phyloP scores from a whole-genome alignment of 2,329 filamentous ascomycete genomes.

The Pezicula radicicola region DNA sequence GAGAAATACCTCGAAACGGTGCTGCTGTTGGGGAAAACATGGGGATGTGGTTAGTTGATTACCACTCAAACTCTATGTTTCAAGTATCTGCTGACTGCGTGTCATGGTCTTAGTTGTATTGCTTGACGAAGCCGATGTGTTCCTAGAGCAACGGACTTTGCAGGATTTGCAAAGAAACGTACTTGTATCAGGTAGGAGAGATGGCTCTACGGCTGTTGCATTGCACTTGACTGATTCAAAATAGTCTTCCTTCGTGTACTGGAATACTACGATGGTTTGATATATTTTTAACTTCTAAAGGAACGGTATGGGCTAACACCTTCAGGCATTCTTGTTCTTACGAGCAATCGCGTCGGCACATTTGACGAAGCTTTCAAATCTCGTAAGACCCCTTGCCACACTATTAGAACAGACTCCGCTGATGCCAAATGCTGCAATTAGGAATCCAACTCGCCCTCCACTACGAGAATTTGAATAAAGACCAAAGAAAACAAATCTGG shows the following conservation, averaged over 20 bases:
- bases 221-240: slow-evolving; percentile 29
- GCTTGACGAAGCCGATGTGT: slow-evolving; percentile 14
- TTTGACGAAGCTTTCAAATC: slow-evolving; percentile 35
- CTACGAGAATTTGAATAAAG: no score
- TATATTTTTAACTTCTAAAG: not conserved
- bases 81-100: no score
- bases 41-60: slow-evolving; percentile 1
- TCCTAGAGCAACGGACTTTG: slow-evolving; percentile 5
- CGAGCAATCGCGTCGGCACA: slow-evolving; percentile 33
- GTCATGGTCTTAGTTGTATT: slow-evolving; percentile 4
- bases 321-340: slow-evolving; percentile 36
- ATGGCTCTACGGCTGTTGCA: slow-evolving; percentile 37
- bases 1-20: slow-evolving; percentile 39
- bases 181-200: slow-evolving; percentile 26
- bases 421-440: no score
- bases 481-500: no score
- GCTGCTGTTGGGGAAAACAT: slow-evolving; percentile 3
- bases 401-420: no score
- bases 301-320: not conserved
- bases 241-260: slow-evolving; percentile 33
- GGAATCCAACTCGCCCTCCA: no score
- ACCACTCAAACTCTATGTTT: no score
- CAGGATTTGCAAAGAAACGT: slow-evolving; percentile 7
- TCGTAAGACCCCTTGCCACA: no score
- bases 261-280: slow-evolving; percentile 30